phyloP scores from a whole-genome alignment of 805 yeast genomes.

The Cyberlindnera suaveolens region DNA sequence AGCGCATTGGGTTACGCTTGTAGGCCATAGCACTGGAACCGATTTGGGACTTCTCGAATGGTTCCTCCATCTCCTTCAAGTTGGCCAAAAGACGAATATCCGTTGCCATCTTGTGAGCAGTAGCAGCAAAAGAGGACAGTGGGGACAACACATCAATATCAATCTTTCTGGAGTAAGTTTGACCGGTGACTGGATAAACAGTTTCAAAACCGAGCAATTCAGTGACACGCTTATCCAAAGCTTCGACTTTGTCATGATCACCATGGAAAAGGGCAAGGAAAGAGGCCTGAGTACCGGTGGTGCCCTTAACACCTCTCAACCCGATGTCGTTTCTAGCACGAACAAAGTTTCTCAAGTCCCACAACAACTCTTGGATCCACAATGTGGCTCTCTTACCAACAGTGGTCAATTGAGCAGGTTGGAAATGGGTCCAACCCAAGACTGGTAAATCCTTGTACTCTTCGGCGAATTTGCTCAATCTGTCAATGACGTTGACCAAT shows the following conservation, averaged over 20 bases:
- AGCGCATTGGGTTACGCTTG: conserved; percentile 99
- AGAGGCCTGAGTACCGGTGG: conserved; percentile 98
- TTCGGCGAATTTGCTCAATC: conserved; percentile 81
- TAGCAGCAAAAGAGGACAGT: conserved; percentile 88
- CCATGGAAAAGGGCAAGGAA: conserved; percentile 94
- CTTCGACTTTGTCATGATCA: conserved; percentile 93
- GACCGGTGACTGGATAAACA: conserved; percentile 97
- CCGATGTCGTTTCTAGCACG: conserved; percentile 97
- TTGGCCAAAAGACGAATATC: conserved; percentile 94
- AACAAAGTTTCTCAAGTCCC: conserved; percentile 94
- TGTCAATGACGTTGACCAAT: conserved; percentile 90
- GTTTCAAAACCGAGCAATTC: conserved; percentile 89
- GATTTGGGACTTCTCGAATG: conserved; percentile 96
- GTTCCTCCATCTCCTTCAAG: conserved; percentile 96
- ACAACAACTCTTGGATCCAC: conserved; percentile 95
- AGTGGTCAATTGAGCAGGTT: conserved; percentile 98
- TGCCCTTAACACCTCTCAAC: conserved; percentile 96
- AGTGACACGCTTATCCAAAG: conserved; percentile 84
- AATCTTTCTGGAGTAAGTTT: conserved; percentile 97
- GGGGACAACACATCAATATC: conserved; percentile 93
- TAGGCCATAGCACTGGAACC: conserved; percentile 99
- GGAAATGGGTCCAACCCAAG: conserved; percentile 99
- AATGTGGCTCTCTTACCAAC: conserved; percentile 97
- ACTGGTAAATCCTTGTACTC: conserved; percentile 94
- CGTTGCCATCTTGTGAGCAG: conserved; percentile 97